Percentiles rank a stretch among this genome's conserved stretches.
These are phyloP conservation scores for Tetracladium marchalianum DNA, from an alignment of 495 filamentous ascomycete genomes.

Conservation along the genomic window DNA sequence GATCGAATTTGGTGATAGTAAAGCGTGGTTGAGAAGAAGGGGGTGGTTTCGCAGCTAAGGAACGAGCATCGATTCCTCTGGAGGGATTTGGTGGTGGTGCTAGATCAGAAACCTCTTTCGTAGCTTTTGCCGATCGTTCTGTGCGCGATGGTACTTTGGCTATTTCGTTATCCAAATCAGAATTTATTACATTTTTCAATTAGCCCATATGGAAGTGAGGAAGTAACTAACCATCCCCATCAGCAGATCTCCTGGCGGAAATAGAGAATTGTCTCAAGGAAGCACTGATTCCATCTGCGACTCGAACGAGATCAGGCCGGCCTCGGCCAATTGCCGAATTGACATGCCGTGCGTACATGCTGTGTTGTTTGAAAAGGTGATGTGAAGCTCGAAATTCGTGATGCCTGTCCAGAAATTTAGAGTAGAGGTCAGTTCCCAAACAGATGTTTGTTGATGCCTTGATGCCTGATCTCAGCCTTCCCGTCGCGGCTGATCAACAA, in stretches of 20 bases:
- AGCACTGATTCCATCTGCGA: slow-evolving; percentile 30
- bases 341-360: slow-evolving; percentile 25
- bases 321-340: slow-evolving; percentile 20
- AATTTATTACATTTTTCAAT: background rate
- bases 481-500: no score
- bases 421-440: background rate
- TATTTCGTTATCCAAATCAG: background rate
- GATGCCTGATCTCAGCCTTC: no score
- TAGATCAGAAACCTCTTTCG: slow-evolving; percentile 12
- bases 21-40: slow-evolving; percentile 1
- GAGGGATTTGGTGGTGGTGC: slow-evolving; percentile 1
- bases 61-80: slow-evolving; percentile 13
- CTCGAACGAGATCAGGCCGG: slow-evolving; percentile 24
- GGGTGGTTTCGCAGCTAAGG: slow-evolving; percentile 18
- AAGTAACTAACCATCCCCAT: slow-evolving; percentile 7
- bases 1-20: background rate
- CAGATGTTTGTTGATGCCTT: background rate
- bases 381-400: background rate
- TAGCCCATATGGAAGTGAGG: background rate
- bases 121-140: slow-evolving; percentile 10
- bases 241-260: slow-evolving; percentile 17
- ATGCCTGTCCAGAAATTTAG: background rate
- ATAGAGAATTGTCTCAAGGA: slow-evolving; percentile 32
- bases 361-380: slow-evolving; percentile 3
- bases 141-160: slow-evolving; percentile 5